Conservation (phyloP, 2,329 filamentous ascomycete species). For the Piedraia hortae region DNA sequence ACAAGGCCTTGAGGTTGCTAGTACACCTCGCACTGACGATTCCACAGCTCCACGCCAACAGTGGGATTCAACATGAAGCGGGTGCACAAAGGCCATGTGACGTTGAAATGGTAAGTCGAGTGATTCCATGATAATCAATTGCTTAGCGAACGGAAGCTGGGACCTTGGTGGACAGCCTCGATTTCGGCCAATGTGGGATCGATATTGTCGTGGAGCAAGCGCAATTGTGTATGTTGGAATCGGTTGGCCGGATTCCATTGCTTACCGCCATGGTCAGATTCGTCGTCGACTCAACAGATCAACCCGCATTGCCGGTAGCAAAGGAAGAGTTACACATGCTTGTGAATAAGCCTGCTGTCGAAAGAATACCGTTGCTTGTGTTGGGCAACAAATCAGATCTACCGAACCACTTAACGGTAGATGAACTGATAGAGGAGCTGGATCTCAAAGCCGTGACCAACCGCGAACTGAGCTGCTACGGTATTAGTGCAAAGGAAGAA, state of each 20-base stretch:
- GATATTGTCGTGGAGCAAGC: constrained; percentile 91
- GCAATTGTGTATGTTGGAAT: constrained; percentile 47
- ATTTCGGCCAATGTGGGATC: constrained; percentile 97
- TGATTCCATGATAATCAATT: too few species aligned
- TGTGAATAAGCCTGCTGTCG: constrained; percentile 56
- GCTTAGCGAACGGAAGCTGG: constrained; percentile 32
- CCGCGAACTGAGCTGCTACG: constrained; percentile 93
- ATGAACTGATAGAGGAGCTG: constrained; percentile 81
- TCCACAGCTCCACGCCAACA: constrained; percentile 73
- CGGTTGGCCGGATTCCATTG: not conserved
- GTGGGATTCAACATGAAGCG: constrained; percentile 99
- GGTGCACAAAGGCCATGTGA: constrained; percentile 92
- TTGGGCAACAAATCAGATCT: constrained; percentile 95
- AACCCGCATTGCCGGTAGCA: constrained; percentile 50
- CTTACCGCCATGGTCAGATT: constrained; percentile 26
- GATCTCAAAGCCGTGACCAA: constrained; percentile 70
- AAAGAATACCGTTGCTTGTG: constrained; percentile 76
- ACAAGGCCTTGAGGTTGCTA: constrained; percentile 12
- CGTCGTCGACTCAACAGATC: constrained; percentile 88
- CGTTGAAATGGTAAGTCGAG: constrained; percentile 56
- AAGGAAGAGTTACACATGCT: constrained; percentile 79
- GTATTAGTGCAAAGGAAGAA: constrained; percentile 95
- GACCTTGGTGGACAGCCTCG: constrained; percentile 90
- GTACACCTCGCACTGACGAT: constrained; percentile 14
- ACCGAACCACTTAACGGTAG: constrained; percentile 66